A percentile compares a stretch with the other conserved stretches of the same genome.
These are phyloP conservation scores for Phalaenopsis aphrodite DNA, from an alignment of 106 monocot species.

Conservation along the genomic window DNA sequence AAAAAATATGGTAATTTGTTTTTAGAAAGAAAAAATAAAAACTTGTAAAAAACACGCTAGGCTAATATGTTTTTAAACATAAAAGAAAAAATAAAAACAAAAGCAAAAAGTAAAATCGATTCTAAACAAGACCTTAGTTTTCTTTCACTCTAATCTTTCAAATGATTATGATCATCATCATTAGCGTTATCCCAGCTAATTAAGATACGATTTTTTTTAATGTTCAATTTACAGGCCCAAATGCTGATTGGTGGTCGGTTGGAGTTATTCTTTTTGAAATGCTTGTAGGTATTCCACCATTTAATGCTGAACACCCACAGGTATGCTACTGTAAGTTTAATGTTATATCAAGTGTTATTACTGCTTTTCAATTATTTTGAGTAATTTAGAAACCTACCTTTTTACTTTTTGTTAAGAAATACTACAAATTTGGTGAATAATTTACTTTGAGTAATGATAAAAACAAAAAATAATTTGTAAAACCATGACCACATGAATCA, in stretches of 20 bases:
- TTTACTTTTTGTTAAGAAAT: neutral
- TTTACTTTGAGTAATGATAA: neutral
- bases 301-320: slow-evolving; percentile 99
- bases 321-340: slow-evolving; percentile 23
- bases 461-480: neutral
- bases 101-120: too few relatives aligned
- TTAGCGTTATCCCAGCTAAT: neutral
- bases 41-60: too few relatives aligned
- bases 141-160: neutral
- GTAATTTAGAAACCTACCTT: neutral
- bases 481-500: neutral
- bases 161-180: neutral
- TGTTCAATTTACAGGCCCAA: slow-evolving; percentile 50
- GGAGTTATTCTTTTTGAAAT: slow-evolving; percentile 94
- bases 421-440: neutral
- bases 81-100: too few relatives aligned
- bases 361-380: neutral
- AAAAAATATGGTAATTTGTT: too few relatives aligned
- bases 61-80: too few relatives aligned
- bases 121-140: neutral
- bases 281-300: slow-evolving; percentile 97
- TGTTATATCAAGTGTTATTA: neutral
- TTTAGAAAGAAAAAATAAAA: too few relatives aligned
- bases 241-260: slow-evolving; percentile 99
- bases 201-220: neutral